These are phyloP conservation scores for Glaciozyma antarctica DNA, from an alignment of 768 basidiomycete genomes.

Conservation along the genomic window DNA sequence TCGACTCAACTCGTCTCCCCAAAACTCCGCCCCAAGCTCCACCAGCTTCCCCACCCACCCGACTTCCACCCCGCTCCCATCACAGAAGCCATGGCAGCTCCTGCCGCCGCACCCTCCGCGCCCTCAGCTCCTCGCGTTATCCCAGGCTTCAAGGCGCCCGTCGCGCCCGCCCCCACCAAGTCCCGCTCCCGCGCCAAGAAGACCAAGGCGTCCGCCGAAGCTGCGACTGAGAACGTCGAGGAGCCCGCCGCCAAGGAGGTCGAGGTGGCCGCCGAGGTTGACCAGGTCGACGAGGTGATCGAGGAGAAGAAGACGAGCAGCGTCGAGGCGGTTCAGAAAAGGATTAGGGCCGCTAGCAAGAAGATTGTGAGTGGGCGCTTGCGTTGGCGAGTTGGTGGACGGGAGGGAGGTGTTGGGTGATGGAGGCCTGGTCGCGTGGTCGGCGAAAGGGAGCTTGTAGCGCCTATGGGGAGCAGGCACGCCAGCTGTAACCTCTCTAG, in stretches of 20 bases:
- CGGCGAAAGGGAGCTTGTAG: too few species aligned
- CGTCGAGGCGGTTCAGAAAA: constrained; percentile 30
- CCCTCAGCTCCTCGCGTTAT: neutral
- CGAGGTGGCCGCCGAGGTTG: neutral
- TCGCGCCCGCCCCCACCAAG: neutral
- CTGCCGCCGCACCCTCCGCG: neutral
- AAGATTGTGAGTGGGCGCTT: constrained; percentile 32
- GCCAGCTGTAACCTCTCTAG: too few species aligned
- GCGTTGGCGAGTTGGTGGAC: neutral
- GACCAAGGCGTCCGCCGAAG: neutral
- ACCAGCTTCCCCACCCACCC: neutral
- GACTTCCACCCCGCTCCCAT: neutral
- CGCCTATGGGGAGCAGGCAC: neutral
- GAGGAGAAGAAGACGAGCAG: constrained; percentile 24
- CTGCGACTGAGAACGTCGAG: neutral
- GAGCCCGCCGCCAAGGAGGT: neutral
- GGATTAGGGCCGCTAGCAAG: constrained; percentile 33
- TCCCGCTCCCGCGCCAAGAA: neutral
- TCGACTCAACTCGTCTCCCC: neutral
- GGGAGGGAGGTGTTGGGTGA: neutral
- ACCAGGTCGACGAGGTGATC: constrained; percentile 1
- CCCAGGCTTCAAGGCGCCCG: neutral
- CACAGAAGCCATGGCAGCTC: neutral
- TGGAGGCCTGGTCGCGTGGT: too few species aligned
- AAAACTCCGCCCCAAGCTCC: too few species aligned